Base-by-base conservation (phyloP, 2,329 filamentous ascomycete genomes). In the Trichothecium roseum region DNA sequence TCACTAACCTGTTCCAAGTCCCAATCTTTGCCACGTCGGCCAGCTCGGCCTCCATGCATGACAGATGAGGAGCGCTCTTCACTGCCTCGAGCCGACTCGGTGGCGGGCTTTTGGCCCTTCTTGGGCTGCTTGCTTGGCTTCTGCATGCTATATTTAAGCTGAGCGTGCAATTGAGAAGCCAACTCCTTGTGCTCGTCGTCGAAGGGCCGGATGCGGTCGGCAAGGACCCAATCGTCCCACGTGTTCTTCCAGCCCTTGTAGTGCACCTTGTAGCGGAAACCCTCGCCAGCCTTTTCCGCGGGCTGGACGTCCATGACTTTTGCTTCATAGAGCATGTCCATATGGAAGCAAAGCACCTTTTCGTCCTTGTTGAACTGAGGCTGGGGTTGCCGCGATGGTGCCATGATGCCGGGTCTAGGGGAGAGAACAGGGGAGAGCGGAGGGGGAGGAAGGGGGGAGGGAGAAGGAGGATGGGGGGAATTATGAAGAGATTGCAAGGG, bases 181-280 rank as follows among this genome's bases (percentile, higher is more conserved):
- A 98, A 73, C 54, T 94, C 86, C 53, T 85, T 84, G 63, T 96
- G 95, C 62, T 96, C 91, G 38, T 94, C 86, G 35, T 81, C 94
- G 56, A 89, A 82, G 63, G 95, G 95, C 53, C 88, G 81, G 41
- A 98, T 81, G 46, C 91, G 84, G 57, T 96, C 89, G 59, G 87
- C 80, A 16, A 84, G 77, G 30, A 96, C 91, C 89, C 89, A 96
- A 64, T 98, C 91, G 64, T 98, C 91, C 91, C 91, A 98, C 72
- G 87, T 95, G 59, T 89, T 88, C 69, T 98, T 98, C 91, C 91
- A 98, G 52, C 91, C 91, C 62, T 96, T 96, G 68, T 98, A 98
- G 62, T 98, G 91, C 37, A 98, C 84, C 53, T 84, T 84, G 65
- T 94, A 98, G 56, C 86, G 78, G 54, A 78, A 87, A 24, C 81